Evolutionary conservation across 2,329 filamentous ascomycete genomes (phyloP), one percentile per base, ranked within the genome.

Genomic region (Alternaria ethzedia): DNA sequence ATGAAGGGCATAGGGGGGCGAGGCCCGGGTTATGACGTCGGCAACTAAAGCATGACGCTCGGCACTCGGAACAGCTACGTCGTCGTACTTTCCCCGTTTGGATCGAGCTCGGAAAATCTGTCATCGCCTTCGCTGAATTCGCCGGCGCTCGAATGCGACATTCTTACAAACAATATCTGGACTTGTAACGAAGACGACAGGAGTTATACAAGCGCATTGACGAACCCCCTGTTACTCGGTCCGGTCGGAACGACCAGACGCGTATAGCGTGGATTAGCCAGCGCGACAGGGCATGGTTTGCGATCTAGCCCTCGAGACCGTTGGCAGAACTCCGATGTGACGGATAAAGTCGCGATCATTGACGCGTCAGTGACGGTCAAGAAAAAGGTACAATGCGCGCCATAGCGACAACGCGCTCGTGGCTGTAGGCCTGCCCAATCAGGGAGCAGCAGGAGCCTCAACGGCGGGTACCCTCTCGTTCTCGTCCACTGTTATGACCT

Each of bases 401-500:
- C 32, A 44, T 45, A 59, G 20, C 43, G 56, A 59, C 36, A 55
- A 36, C 44, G 28, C 49, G 50, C 51, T 46, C 36, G 30, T 47
- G 51, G 36, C 26, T 59, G 44, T 21, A 17, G 5, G 20, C 6
- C 50, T 13, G n/a, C 43, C 60, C 60, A 63, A 63, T 63, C 60
- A 59, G 17, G 45, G 41, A 12, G 49, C 15, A 3, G 13, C 43
- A 26, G 41, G 20, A 30, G 28, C 44, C 30, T 59, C 32, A 54
- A 55, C 28, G 56, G 60, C 59, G 59, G 59, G 55, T 50, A 49
- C 50, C 44, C 28, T 59, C 50, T 65, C 62, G 52, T 63, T 58
- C 57, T 68, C 63, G 59, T 64, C 54, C 54, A 66, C 51, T 59
- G 32, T 63, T 60, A 77, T 79, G 75, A 79, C 74, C 71, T 79